Percentiles rank a stretch among this genome's conserved stretches.
Conservation (phyloP, 495 filamentous ascomycete species). For the Penicillium daleae region DNA sequence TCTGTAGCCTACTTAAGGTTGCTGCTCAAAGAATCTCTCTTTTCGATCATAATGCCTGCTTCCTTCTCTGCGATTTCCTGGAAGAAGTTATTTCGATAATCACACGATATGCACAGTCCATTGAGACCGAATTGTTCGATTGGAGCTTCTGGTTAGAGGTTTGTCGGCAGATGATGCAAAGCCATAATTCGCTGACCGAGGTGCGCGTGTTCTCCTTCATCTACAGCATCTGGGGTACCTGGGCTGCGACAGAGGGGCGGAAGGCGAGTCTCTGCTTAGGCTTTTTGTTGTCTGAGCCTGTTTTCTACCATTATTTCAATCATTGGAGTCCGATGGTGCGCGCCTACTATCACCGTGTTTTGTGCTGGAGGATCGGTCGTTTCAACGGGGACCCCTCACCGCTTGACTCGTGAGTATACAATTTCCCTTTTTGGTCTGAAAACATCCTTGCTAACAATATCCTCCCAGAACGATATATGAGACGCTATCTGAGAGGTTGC, state of each 20-base stretch:
- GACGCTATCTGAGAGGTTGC: constrained; percentile 68
- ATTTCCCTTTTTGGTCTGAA: not conserved
- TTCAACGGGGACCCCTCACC: constrained; percentile 69
- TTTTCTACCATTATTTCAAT: constrained; percentile 85
- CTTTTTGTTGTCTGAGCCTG: constrained; percentile 77
- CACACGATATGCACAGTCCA: constrained; percentile 57
- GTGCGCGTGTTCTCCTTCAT: constrained; percentile 86
- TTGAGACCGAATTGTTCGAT: constrained; percentile 58
- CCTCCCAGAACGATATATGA: constrained; percentile 60
- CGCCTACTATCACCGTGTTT: constrained; percentile 89
- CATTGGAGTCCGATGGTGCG: constrained; percentile 99
- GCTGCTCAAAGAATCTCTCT: constrained; percentile 75
- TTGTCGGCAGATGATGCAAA: constrained; percentile 79
- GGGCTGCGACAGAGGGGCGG: constrained; percentile 66
- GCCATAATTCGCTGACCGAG: constrained; percentile 93
- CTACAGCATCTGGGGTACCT: constrained; percentile 77
- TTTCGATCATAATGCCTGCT: constrained; percentile 88
- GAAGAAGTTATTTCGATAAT: constrained; percentile 74
- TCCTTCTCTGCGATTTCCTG: constrained; percentile 88
- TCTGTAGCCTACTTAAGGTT: constrained; percentile 72
- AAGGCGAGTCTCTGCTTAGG: constrained; percentile 75
- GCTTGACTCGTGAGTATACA: constrained; percentile 67
- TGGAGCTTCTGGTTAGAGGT: constrained; percentile 92
- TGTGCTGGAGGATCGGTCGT: constrained; percentile 90
- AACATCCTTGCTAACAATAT: not conserved